Evolutionary conservation across 169 alveolate genomes (phyloP).

Genomic region (Plasmodium cynomolgi): DNA sequence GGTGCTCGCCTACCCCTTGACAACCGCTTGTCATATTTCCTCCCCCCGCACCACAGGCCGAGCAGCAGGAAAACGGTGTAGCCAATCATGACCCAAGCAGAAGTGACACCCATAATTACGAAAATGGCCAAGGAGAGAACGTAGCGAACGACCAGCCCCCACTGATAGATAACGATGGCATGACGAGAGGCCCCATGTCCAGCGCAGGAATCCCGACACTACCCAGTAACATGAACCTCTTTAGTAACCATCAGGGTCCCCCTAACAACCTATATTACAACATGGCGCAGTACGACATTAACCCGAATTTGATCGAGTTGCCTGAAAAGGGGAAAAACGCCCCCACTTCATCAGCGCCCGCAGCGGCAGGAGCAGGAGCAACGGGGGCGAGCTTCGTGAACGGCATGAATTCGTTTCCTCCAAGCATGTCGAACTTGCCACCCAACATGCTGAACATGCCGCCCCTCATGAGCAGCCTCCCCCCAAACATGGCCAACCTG

Average conservation of each 20-base stretch:
- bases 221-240: background rate
- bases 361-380: background rate
- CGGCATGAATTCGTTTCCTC: slow-evolving; percentile 13
- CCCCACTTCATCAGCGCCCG: background rate
- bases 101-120: background rate
- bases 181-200: background rate
- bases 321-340: slow-evolving; percentile 14
- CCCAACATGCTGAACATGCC: slow-evolving; percentile 31
- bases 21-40: background rate
- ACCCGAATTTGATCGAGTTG: background rate
- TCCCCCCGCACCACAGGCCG: background rate
- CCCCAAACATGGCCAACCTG: slow-evolving; percentile 9
- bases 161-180: background rate
- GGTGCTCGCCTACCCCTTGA: background rate
- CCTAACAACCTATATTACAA: slow-evolving; percentile 8
- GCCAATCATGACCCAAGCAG: background rate
- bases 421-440: slow-evolving; percentile 20
- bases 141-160: background rate
- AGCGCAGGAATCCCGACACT: background rate
- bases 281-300: background rate
- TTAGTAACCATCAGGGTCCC: background rate
- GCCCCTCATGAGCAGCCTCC: slow-evolving; percentile 21
- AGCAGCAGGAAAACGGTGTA: background rate
- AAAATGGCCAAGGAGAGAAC: slow-evolving; percentile 3
- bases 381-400: background rate